Conservation (phyloP, 2,329 filamentous ascomycete species). For the Ambrosiella xylebori region DNA sequence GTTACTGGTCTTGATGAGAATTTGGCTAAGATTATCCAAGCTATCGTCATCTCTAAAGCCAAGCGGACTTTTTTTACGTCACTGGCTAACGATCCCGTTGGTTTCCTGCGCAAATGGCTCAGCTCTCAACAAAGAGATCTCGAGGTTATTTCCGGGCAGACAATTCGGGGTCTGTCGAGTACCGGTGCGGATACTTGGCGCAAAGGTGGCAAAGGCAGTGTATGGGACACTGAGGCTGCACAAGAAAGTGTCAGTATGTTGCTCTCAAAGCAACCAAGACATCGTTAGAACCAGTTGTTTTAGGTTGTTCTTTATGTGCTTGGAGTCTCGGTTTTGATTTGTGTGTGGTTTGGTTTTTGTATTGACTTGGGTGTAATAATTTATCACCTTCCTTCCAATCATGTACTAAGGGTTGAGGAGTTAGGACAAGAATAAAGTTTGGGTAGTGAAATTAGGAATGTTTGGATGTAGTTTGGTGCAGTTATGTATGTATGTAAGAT, state of each 20-base stretch:
- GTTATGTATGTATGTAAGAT: too few relatives aligned
- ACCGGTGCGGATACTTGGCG: slow-evolving; percentile 48
- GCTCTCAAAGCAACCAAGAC: slow-evolving; percentile 32
- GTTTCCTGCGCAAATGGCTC: slow-evolving; percentile 75
- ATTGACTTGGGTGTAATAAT: not conserved
- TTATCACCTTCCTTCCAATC: too few relatives aligned
- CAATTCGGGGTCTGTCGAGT: slow-evolving; percentile 37
- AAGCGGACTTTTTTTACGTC: slow-evolving; percentile 77
- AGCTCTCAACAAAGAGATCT: slow-evolving; percentile 82
- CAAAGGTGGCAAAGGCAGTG: slow-evolving; percentile 34
- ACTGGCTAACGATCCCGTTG: slow-evolving; percentile 63
- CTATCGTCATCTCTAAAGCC: slow-evolving; percentile 67
- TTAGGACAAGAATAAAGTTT: too few relatives aligned
- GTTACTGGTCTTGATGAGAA: slow-evolving; percentile 70
- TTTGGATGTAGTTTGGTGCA: too few relatives aligned
- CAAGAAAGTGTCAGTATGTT: slow-evolving; percentile 46
- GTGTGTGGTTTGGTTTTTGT: not conserved
- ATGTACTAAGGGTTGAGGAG: too few relatives aligned
- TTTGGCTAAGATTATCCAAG: slow-evolving; percentile 66
- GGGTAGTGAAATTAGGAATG: too few relatives aligned
- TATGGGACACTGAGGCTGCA: slow-evolving; percentile 41
- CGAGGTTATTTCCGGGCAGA: slow-evolving; percentile 74
- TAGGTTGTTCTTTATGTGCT: not conserved
- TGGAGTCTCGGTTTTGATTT: not conserved
- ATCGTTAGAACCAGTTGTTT: not conserved